These are phyloP conservation scores for Rhododendron vialii DNA, from an alignment of 148 eudicot genomes.

Conservation along the genomic window DNA sequence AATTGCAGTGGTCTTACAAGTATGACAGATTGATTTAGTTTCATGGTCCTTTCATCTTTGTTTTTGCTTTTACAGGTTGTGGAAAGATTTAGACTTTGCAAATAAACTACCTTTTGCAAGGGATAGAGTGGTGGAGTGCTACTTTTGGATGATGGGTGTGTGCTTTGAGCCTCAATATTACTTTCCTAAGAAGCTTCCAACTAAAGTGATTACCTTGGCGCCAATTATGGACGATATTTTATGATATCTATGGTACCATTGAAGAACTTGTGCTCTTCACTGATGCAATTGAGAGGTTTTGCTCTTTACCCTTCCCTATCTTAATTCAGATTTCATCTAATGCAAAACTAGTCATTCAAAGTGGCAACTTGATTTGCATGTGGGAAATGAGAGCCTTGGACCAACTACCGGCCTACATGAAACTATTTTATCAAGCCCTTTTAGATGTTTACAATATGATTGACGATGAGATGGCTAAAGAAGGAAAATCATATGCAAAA, in stretches of 20 bases:
- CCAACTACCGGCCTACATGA: constrained; percentile 40
- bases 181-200: constrained; percentile 10
- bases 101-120: too few relatives aligned
- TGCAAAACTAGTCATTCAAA: too few relatives aligned
- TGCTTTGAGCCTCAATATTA: constrained; percentile 33
- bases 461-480: constrained; percentile 27
- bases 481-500: constrained; percentile 31
- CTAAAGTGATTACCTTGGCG: constrained; percentile 10
- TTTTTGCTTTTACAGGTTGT: too few relatives aligned
- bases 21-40: not conserved
- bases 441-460: constrained; percentile 32
- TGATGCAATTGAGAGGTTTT: constrained; percentile 34
- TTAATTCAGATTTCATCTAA: too few relatives aligned
- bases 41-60: not conserved
- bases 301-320: too few relatives aligned
- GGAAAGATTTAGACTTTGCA: too few relatives aligned
- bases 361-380: constrained; percentile 12
- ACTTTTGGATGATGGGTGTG: constrained; percentile 4
- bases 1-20: too few relatives aligned
- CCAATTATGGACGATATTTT: constrained; percentile 35
- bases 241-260: constrained; percentile 29
- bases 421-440: constrained; percentile 16
- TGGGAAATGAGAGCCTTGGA: constrained; percentile 30
- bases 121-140: too few relatives aligned
- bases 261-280: constrained; percentile 36